phyloP scores from a whole-genome alignment of 768 basidiomycete species.

The Suillus lakei region DNA sequence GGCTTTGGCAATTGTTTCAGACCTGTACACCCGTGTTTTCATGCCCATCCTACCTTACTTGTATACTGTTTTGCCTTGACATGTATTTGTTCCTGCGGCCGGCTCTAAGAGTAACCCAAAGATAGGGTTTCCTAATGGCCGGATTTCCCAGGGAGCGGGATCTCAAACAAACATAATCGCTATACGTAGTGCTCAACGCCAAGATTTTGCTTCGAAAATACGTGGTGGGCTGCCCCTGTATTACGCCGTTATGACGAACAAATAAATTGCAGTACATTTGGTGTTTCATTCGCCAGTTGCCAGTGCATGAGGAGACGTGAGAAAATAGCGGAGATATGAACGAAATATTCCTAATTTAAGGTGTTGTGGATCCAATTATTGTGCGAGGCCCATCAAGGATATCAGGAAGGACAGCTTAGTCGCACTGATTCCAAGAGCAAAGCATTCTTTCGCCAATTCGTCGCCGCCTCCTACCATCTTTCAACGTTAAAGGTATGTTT shows the following conservation, averaged over 20 bases:
- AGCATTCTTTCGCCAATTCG: slow-evolving; percentile 11
- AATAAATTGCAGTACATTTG: slow-evolving; percentile 4
- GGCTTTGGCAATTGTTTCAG: slow-evolving; percentile 4
- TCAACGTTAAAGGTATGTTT: not conserved
- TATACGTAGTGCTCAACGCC: not conserved
- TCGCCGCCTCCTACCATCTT: not conserved
- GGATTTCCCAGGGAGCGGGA: not conserved
- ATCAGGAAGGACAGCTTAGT: slow-evolving; percentile 30
- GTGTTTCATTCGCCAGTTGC: not conserved
- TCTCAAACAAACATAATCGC: not conserved
- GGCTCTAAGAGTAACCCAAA: not conserved
- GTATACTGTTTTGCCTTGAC: slow-evolving; percentile 36
- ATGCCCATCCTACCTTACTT: slow-evolving; percentile 32
- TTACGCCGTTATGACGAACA: slow-evolving; percentile 1
- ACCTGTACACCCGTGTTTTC: slow-evolving; percentile 12
- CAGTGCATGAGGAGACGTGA: slow-evolving; percentile 27
- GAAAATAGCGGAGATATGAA: slow-evolving; percentile 12
- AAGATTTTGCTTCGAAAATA: not conserved
- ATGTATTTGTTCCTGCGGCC: slow-evolving; percentile 28
- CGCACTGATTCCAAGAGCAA: slow-evolving; percentile 11
- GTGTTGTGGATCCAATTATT: slow-evolving; percentile 13
- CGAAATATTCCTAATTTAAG: slow-evolving; percentile 16
- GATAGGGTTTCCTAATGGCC: not conserved
- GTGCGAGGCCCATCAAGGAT: slow-evolving; percentile 27
- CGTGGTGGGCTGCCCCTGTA: not conserved